Conservation (phyloP, 306 rosid genomes). For the Pyrus pyrifolia region DNA sequence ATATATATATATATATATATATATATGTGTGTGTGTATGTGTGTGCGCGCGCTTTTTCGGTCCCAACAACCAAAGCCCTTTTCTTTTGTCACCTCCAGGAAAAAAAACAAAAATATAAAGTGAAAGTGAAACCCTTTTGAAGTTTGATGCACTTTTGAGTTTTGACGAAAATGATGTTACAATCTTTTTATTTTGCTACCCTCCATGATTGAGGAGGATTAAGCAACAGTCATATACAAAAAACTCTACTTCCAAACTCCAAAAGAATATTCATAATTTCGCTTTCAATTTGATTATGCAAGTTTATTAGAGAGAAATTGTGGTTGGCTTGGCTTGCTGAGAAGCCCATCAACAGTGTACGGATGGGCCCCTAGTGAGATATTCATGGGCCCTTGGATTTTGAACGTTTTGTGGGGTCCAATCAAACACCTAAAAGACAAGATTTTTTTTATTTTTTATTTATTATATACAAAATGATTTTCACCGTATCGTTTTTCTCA, state of each 20-base stretch:
- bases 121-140: conserved; percentile 18
- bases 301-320: not conserved
- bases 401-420: conserved; percentile 29
- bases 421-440: conserved; percentile 41
- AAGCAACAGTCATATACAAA: not conserved
- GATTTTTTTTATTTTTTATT: not conserved
- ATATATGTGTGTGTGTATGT: not conserved
- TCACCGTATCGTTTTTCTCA: too few relatives aligned
- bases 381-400: conserved; percentile 29
- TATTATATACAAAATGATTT: not conserved
- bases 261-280: conserved; percentile 12
- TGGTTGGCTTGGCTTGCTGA: not conserved
- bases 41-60: conserved; percentile 5
- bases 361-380: conserved; percentile 32
- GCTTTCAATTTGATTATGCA: conserved; percentile 7
- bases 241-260: not conserved
- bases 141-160: conserved; percentile 38
- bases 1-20: not conserved
- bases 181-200: not conserved
- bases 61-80: conserved; percentile 44
- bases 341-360: conserved; percentile 25
- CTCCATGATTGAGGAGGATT: conserved; percentile 21
- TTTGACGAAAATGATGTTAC: conserved; percentile 35
- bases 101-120: conserved; percentile 15
- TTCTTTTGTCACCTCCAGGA: conserved; percentile 36